Conservation (phyloP, 2,329 filamentous ascomycete species). For the Phymatotrichopsis omnivora region DNA sequence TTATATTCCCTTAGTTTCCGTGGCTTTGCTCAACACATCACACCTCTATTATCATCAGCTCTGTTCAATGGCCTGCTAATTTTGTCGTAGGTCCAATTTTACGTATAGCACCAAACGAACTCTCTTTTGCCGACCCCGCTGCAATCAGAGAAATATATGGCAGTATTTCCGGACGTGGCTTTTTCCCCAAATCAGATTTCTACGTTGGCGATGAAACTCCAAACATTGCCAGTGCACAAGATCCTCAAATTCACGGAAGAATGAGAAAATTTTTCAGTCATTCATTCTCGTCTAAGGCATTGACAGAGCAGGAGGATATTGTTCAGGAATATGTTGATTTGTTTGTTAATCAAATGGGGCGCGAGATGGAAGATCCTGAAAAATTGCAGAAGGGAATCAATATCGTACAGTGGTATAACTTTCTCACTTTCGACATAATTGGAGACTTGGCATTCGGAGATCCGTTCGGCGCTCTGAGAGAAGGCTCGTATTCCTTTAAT, state of each 20-base stretch:
- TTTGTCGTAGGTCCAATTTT: too few relatives aligned
- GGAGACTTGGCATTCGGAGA: constrained; percentile 26
- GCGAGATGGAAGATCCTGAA: constrained; percentile 4
- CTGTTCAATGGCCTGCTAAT: too few relatives aligned
- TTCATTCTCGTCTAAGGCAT: constrained; percentile 31
- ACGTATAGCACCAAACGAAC: constrained; percentile 37
- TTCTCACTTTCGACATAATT: constrained; percentile 19
- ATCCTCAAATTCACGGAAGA: constrained; percentile 30
- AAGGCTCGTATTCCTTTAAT: not conserved
- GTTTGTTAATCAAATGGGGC: constrained; percentile 31
- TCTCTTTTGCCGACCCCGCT: constrained; percentile 37
- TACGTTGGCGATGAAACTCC: constrained; percentile 30
- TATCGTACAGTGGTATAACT: constrained; percentile 21
- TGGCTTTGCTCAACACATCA: too few relatives aligned
- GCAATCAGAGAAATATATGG: constrained; percentile 40
- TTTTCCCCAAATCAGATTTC: constrained; percentile 32
- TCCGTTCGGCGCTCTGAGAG: constrained; percentile 13
- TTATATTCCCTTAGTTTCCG: too few relatives aligned
- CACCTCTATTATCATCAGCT: too few relatives aligned
- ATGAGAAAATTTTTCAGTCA: constrained; percentile 31
- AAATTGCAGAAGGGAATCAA: constrained; percentile 4
- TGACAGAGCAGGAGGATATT: constrained; percentile 33
- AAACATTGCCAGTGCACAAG: constrained; percentile 31
- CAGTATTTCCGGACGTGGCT: constrained; percentile 30
- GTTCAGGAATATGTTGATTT: constrained; percentile 33